A percentile compares a stretch with the other conserved stretches of the same genome.
phyloP scores from a whole-genome alignment of 2,329 filamentous ascomycete species.

The Colletotrichum abscissum region DNA sequence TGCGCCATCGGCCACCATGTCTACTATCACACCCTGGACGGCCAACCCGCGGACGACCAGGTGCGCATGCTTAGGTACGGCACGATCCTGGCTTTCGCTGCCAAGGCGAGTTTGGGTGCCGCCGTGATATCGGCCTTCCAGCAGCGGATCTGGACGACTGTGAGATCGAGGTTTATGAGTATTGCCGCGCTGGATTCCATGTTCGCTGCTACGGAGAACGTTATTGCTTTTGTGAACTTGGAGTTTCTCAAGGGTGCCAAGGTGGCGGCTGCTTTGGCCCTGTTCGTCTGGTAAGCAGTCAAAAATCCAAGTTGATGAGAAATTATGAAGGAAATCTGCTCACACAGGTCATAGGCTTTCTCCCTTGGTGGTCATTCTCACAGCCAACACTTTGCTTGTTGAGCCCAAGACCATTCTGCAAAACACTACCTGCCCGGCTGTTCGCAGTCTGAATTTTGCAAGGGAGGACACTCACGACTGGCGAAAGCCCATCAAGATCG shows the following conservation, averaged over 20 bases:
- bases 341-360: constrained; percentile 39
- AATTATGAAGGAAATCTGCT: neutral
- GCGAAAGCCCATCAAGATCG: constrained; percentile 44
- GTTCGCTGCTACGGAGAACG: constrained; percentile 47
- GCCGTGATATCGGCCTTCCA: constrained; percentile 43
- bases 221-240: constrained; percentile 42
- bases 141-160: constrained; percentile 39
- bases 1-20: constrained; percentile 48
- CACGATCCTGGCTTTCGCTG: constrained; percentile 47
- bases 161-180: constrained; percentile 35
- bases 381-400: constrained; percentile 50
- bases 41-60: constrained; percentile 44
- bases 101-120: constrained; percentile 49
- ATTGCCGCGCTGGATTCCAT: constrained; percentile 42
- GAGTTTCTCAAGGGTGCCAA: constrained; percentile 46
- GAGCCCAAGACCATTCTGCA: constrained; percentile 38
- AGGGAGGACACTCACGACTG: constrained; percentile 48
- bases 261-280: constrained; percentile 46
- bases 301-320: too few species aligned
- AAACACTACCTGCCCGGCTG: constrained; percentile 43
- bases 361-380: constrained; percentile 52
- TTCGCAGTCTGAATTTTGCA: constrained; percentile 47
- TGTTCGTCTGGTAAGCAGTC: constrained; percentile 45
- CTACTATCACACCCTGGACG: constrained; percentile 47
- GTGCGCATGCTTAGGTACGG: constrained; percentile 49